Evolutionary conservation across 2,329 filamentous ascomycete genomes (phyloP).

Genomic region (Stagonosporopsis chrysanthemi): DNA sequence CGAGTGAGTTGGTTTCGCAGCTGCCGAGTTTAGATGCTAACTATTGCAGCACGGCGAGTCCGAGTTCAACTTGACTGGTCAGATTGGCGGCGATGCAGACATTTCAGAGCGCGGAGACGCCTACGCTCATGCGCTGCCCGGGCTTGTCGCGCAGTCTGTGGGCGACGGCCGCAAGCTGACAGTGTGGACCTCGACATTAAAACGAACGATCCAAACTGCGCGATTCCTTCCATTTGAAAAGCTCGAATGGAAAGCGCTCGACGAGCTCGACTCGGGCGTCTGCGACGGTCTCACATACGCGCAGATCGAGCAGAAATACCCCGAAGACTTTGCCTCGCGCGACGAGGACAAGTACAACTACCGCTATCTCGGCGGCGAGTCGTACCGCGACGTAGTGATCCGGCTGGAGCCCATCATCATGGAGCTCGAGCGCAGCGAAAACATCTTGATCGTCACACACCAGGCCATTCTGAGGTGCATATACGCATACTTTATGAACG

Average conservation of each 20-base stretch:
- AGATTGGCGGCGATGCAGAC: constrained; percentile 91
- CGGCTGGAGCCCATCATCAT: constrained; percentile 99
- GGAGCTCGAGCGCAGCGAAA: constrained; percentile 95
- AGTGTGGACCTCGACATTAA: constrained; percentile 78
- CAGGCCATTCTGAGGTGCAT: constrained; percentile 97
- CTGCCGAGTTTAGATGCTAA: constrained; percentile 20
- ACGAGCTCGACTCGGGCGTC: constrained; percentile 94
- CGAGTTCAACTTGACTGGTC: constrained; percentile 85
- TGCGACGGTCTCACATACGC: constrained; percentile 97
- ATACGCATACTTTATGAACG: constrained; percentile 99
- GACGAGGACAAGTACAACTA: constrained; percentile 99
- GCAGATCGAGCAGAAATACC: constrained; percentile 89
- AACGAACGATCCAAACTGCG: constrained; percentile 90
- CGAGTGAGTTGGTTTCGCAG: constrained; percentile 65
- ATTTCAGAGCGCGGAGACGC: constrained; percentile 85
- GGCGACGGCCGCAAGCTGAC: constrained; percentile 74
- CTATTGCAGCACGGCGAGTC: constrained; percentile 84
- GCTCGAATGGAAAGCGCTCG: constrained; percentile 97
- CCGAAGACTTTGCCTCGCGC: constrained; percentile 92
- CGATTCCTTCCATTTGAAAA: constrained; percentile 91
- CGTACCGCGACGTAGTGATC: constrained; percentile 95
- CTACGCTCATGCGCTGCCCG: constrained; percentile 85
- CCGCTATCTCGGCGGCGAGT: constrained; percentile 95
- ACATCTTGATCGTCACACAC: constrained; percentile 97
- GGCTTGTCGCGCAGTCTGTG: constrained; percentile 83